These are phyloP conservation scores for Tetrapisispora taiwanensis DNA, from an alignment of 805 yeast genomes.

Conservation along the genomic window DNA sequence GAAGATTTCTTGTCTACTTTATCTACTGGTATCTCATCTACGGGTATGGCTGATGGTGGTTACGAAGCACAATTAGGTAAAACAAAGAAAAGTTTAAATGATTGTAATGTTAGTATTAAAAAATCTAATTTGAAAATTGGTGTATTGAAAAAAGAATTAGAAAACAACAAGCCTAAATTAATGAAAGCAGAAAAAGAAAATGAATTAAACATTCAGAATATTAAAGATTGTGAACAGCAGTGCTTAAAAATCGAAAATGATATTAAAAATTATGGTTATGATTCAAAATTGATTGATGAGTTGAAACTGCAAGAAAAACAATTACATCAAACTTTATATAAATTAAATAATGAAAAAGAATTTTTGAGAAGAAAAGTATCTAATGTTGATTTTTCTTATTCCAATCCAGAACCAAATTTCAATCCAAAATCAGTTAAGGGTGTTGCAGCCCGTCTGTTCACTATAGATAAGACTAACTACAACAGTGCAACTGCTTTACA, in stretches of 20 bases:
- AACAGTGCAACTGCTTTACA: slow-evolving; percentile 76
- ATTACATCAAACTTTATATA: slow-evolving; percentile 36
- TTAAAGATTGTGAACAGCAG: slow-evolving; percentile 31
- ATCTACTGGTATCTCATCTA: slow-evolving; percentile 82
- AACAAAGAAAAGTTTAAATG: slow-evolving; percentile 46
- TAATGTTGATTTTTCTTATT: slow-evolving; percentile 65
- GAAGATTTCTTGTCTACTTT: slow-evolving; percentile 75
- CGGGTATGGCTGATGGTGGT: slow-evolving; percentile 67
- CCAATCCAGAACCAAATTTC: slow-evolving; percentile 54
- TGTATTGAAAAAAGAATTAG: slow-evolving; percentile 45
- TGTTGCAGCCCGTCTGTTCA: slow-evolving; percentile 77
- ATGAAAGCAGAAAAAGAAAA: slow-evolving; percentile 41
- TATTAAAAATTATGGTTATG: slow-evolving; percentile 47
- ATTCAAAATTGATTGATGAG: slow-evolving; percentile 35
- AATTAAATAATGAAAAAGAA: slow-evolving; percentile 40
- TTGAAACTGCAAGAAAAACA: slow-evolving; percentile 38
- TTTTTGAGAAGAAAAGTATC: slow-evolving; percentile 53
- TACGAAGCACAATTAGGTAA: slow-evolving; percentile 61
- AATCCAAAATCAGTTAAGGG: slow-evolving; percentile 64
- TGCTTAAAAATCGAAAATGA: slow-evolving; percentile 31
- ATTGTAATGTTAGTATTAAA: slow-evolving; percentile 45
- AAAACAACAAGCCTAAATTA: slow-evolving; percentile 37
- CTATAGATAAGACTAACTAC: slow-evolving; percentile 43
- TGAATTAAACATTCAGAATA: slow-evolving; percentile 34
- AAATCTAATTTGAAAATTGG: slow-evolving; percentile 49